These are phyloP conservation scores for Helicostylum pulchrum DNA, from an alignment of 192 early-diverging fungal species.

Conservation along the genomic window DNA sequence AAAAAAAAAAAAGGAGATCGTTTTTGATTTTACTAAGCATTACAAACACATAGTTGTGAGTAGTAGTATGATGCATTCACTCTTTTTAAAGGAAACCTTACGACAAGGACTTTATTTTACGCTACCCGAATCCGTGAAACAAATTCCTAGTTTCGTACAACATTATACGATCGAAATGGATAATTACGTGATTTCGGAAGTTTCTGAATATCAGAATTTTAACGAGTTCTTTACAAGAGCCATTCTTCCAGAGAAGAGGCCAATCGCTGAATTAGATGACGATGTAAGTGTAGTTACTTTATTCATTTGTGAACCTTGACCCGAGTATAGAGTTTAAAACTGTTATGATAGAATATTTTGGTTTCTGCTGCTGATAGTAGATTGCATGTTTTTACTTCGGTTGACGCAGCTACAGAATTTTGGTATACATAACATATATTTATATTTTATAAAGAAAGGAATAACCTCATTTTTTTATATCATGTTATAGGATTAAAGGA, in stretches of 20 bases:
- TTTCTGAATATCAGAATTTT: conserved; percentile 54
- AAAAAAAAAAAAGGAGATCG: no score
- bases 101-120: conserved; percentile 28
- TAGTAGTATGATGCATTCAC: conserved; percentile 17
- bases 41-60: no score
- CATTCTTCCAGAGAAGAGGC: conserved; percentile 58
- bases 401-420: conserved; percentile 49
- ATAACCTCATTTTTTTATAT: background rate
- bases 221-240: conserved; percentile 77
- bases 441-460: conserved; percentile 6
- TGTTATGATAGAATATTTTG: conserved; percentile 4
- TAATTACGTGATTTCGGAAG: conserved; percentile 51
- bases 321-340: background rate
- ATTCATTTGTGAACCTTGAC: background rate
- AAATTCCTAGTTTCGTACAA: conserved; percentile 66
- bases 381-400: conserved; percentile 49
- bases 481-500: conserved; percentile 56
- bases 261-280: conserved; percentile 35
- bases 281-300: conserved; percentile 21
- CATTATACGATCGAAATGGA: conserved; percentile 66
- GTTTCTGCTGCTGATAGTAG: conserved; percentile 53
- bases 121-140: conserved; percentile 27
- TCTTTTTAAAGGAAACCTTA: conserved; percentile 30
- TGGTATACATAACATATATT: conserved; percentile 41
- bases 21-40: no score